Evolutionary conservation across 176 grass and related monocot genomes (phyloP).

Genomic region (Oryza punctata): DNA sequence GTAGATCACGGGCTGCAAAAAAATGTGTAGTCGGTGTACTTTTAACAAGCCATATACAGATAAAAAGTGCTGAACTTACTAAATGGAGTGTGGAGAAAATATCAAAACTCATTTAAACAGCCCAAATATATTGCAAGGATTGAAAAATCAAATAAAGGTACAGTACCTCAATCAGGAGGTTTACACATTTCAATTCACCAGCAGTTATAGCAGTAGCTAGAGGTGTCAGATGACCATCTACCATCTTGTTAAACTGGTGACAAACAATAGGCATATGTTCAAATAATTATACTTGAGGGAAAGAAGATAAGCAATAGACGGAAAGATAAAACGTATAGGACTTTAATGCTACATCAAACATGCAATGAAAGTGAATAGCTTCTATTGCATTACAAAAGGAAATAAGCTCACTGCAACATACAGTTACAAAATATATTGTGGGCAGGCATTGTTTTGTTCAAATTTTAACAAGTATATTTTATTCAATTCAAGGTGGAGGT

Average conservation of each 20-base stretch:
- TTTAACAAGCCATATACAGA: no score
- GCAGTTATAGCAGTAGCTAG: background rate
- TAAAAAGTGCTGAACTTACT: no score
- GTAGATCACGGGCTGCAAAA: no score
- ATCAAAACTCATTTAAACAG: background rate
- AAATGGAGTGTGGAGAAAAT: background rate
- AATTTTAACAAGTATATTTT: no score
- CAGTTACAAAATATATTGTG: no score
- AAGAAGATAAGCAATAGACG: background rate
- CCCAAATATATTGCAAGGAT: background rate
- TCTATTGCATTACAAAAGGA: no score
- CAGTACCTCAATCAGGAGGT: constrained; percentile 11
- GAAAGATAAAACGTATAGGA: background rate
- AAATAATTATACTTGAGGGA: background rate
- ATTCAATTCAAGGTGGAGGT: no score
- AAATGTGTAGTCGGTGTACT: no score
- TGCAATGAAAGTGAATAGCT: no score
- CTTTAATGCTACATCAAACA: no score
- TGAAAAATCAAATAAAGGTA: constrained; percentile 1
- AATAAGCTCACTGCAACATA: no score
- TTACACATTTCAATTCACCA: constrained; percentile 5
- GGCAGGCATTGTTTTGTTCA: no score
- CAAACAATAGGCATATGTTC: background rate
- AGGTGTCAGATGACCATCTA: background rate
- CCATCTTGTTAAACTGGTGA: constrained; percentile 10